Percentiles rank a stretch among this genome's conserved stretches.
phyloP scores from a whole-genome alignment of 2,329 filamentous ascomycete species.

The Ophiostoma australiae region DNA sequence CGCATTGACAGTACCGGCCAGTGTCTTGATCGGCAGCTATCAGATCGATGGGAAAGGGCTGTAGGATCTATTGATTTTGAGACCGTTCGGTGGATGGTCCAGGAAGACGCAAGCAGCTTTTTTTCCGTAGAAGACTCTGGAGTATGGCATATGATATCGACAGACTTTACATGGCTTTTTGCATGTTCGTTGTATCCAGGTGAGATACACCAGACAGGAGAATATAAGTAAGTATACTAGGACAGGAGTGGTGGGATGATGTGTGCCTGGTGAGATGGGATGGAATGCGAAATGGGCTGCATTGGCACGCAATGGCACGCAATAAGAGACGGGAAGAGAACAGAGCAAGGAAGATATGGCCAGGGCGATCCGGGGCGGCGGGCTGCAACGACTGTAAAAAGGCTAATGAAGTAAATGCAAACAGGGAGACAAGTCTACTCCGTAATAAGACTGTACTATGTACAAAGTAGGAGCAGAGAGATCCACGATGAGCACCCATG shows the following conservation, averaged over 20 bases:
- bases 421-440: neutral
- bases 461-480: neutral
- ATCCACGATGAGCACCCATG: neutral
- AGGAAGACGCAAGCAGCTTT: neutral
- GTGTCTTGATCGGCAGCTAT: neutral
- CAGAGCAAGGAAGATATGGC: neutral
- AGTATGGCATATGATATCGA: too few relatives aligned
- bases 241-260: neutral
- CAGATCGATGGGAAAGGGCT: conserved; percentile 6
- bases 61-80: neutral
- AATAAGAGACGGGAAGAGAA: conserved; percentile 6
- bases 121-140: neutral
- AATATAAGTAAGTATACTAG: neutral
- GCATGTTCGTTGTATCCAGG: neutral
- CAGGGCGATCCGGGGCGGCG: conserved; percentile 11
- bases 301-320: conserved; percentile 3
- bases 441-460: neutral
- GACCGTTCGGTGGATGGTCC: neutral
- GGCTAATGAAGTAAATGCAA: conserved; percentile 2
- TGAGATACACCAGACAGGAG: neutral
- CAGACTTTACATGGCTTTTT: neutral
- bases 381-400: conserved; percentile 3
- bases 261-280: neutral
- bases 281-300: neutral
- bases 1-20: neutral